phyloP scores from a whole-genome alignment of 2,329 filamentous ascomycete genomes.

The Penicillium brevicompactum region DNA sequence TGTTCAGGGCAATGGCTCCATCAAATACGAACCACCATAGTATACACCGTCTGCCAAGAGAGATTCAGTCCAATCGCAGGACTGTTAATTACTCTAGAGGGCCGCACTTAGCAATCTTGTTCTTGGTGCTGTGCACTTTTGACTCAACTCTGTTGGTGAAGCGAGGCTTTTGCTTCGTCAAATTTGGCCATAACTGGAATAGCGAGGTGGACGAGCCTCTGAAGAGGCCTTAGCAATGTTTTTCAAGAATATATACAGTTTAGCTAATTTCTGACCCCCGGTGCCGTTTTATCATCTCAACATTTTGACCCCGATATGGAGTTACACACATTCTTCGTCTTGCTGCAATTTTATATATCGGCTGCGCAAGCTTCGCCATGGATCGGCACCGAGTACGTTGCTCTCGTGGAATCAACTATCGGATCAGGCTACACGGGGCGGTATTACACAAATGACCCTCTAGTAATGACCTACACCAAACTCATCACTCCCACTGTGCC shows the following conservation, averaged over 20 bases:
- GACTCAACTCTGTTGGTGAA: background rate
- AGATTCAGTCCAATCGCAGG: background rate
- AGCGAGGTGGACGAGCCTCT: background rate
- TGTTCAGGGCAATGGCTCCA: conserved; percentile 1
- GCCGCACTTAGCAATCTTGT: background rate
- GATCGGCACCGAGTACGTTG: conserved; percentile 15
- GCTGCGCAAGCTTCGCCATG: conserved; percentile 8
- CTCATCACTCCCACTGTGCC: conserved; percentile 11
- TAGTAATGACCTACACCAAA: conserved; percentile 6
- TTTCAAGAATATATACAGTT: background rate
- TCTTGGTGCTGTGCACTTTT: background rate
- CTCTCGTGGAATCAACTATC: conserved; percentile 5
- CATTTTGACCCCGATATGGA: background rate
- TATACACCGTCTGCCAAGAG: background rate
- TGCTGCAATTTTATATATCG: background rate
- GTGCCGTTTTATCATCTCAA: no score
- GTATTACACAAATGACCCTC: conserved; percentile 6
- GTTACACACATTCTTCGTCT: background rate
- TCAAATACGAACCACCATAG: conserved; percentile 8
- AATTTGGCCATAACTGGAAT: conserved; percentile 1
- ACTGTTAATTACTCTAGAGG: background rate
- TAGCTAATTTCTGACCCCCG: no score
- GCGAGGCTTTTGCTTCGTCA: background rate
- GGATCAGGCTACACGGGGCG: conserved; percentile 4
- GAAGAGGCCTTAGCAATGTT: background rate